These are phyloP conservation scores for Mycena chlorophos DNA, from an alignment of 768 basidiomycete genomes.

Conservation along the genomic window DNA sequence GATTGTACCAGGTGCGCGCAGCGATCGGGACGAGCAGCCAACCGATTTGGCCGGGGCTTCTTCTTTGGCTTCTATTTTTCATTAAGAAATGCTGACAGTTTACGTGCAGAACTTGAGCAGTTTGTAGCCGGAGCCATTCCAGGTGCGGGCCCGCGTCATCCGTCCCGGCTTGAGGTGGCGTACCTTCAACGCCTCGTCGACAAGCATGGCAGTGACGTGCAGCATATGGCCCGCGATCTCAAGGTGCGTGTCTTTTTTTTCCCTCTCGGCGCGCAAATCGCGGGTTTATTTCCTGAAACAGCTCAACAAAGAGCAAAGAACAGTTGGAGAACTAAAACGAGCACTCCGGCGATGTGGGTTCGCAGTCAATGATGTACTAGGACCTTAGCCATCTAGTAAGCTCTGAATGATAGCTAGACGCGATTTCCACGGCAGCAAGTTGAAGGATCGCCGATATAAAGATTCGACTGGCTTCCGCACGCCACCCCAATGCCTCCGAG, in stretches of 20 bases:
- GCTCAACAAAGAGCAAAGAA: conserved; percentile 83
- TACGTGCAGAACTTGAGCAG: conserved; percentile 59
- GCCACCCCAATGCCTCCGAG: conserved; percentile 59
- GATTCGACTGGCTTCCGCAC: conserved; percentile 25
- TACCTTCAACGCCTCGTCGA: conserved; percentile 67
- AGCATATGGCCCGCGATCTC: conserved; percentile 77
- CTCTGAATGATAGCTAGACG: conserved; percentile 9
- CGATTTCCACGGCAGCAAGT: conserved; percentile 10
- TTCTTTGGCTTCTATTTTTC: conserved; percentile 7
- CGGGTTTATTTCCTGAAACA: conserved; percentile 3
- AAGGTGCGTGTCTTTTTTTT: conserved; percentile 28
- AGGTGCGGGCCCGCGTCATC: conserved; percentile 53
- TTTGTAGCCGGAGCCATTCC: conserved; percentile 47
- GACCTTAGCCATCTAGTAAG: conserved; percentile 20
- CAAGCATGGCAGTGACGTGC: conserved; percentile 71
- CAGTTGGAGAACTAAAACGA: conserved; percentile 71
- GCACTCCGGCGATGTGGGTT: conserved; percentile 60
- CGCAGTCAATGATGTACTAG: conserved; percentile 25
- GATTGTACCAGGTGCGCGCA: conserved; percentile 24
- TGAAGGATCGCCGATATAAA: conserved; percentile 32
- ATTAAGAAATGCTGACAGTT: conserved; percentile 29
- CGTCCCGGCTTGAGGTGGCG: conserved; percentile 66
- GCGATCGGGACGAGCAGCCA: conserved; percentile 30
- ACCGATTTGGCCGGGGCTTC: conserved; percentile 1
- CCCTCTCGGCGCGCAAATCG: too few relatives aligned